Conservation (phyloP, 129 eudicot genomes). For the Sambucus nigra region DNA sequence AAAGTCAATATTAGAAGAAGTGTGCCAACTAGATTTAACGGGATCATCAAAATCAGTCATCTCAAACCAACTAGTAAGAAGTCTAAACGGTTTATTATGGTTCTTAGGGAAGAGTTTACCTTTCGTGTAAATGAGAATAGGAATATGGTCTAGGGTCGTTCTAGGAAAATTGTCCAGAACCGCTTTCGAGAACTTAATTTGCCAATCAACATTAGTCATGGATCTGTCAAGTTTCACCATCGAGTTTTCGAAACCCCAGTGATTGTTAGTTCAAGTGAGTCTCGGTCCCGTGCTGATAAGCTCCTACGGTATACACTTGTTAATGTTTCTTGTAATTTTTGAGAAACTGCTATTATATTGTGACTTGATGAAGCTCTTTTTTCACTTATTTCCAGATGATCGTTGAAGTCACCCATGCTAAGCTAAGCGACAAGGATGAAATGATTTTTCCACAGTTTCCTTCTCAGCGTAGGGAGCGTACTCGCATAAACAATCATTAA, state of each 20-base stretch:
- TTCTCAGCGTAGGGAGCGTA: no score
- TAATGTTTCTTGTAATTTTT: no score
- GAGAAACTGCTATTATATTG: background rate
- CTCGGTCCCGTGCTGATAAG: background rate
- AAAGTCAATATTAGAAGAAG: background rate
- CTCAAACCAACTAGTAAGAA: background rate
- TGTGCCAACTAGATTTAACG: background rate
- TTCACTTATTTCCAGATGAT: background rate
- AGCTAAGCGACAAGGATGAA: no score
- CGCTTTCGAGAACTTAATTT: background rate
- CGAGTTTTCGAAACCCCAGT: background rate
- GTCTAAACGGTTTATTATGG: background rate
- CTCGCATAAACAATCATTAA: no score
- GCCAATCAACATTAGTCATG: background rate
- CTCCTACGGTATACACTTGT: no score
- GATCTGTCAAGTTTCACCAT: background rate
- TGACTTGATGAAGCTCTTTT: background rate
- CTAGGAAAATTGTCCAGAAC: background rate
- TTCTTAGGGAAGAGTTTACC: background rate
- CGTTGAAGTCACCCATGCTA: background rate
- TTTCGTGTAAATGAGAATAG: background rate
- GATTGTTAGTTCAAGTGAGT: background rate
- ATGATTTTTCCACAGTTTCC: no score
- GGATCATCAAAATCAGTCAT: background rate
- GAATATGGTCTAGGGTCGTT: background rate